These are phyloP conservation scores for Aspergillus taichungensis DNA, from an alignment of 495 filamentous ascomycete species.

Conservation along the genomic window DNA sequence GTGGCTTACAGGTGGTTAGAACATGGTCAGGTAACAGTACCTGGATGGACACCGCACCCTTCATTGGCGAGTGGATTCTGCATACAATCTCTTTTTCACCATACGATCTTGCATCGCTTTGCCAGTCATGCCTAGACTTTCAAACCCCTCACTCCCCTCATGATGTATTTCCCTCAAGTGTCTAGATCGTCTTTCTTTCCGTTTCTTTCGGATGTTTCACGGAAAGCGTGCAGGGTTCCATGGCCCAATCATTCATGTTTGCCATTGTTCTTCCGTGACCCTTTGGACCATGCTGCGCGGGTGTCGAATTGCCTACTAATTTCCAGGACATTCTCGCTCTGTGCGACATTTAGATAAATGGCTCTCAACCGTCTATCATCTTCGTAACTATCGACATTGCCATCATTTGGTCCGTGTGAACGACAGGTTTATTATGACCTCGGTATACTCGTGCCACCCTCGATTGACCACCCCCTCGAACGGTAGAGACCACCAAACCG, in stretches of 20 bases:
- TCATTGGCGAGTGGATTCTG: too few species aligned
- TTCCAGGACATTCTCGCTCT: slow-evolving; percentile 8
- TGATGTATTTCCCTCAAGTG: slow-evolving; percentile 1
- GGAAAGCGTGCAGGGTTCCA: background rate
- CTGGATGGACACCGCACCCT: too few species aligned
- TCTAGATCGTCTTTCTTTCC: slow-evolving; percentile 9
- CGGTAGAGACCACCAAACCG: background rate
- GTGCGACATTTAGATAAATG: slow-evolving; percentile 3
- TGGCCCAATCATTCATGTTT: slow-evolving; percentile 9
- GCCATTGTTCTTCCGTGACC: background rate
- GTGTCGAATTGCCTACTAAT: slow-evolving; percentile 8
- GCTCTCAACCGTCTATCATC: background rate
- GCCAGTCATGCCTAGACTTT: too few species aligned
- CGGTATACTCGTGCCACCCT: background rate
- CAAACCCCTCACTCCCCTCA: too few species aligned
- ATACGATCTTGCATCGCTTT: too few species aligned
- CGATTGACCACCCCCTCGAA: background rate
- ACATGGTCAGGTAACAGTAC: too few species aligned
- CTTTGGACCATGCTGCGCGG: slow-evolving; percentile 1
- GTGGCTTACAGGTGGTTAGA: too few species aligned
- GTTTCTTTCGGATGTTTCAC: background rate
- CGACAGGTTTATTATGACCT: background rate
- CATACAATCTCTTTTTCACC: too few species aligned
- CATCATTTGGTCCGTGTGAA: slow-evolving; percentile 2
- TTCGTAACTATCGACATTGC: background rate